Conservation (phyloP, 2,329 filamentous ascomycete species). For the Aspergillus sp. region DNA sequence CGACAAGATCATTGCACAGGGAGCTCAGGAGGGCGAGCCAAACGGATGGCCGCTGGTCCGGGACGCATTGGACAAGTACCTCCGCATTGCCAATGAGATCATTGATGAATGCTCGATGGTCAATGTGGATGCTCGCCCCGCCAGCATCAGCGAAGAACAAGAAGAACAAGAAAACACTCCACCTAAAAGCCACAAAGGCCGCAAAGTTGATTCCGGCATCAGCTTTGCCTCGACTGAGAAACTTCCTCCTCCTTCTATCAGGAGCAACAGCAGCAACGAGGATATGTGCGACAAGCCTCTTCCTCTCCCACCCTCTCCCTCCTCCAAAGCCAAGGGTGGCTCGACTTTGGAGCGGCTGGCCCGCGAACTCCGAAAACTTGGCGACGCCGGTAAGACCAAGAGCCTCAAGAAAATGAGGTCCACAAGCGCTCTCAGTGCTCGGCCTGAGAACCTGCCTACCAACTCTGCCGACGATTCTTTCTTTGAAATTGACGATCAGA, state of each 20-base stretch:
- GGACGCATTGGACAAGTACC: slow-evolving; percentile 53
- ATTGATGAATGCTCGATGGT: slow-evolving; percentile 57
- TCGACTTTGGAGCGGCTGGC: slow-evolving; percentile 58
- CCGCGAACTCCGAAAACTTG: slow-evolving; percentile 51
- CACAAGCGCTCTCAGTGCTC: slow-evolving; percentile 47
- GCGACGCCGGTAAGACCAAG: slow-evolving; percentile 21
- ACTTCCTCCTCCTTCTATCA: slow-evolving; percentile 32
- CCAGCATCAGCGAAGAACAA: slow-evolving; percentile 29
- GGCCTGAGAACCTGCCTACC: slow-evolving; percentile 25
- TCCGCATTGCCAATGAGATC: slow-evolving; percentile 54
- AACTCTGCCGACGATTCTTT: slow-evolving; percentile 31
- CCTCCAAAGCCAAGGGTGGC: slow-evolving; percentile 26
- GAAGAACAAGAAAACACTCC: slow-evolving; percentile 19
- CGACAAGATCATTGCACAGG: slow-evolving; percentile 49
- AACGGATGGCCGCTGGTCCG: slow-evolving; percentile 52
- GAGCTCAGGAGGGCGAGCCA: slow-evolving; percentile 46
- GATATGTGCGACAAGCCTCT: slow-evolving; percentile 37
- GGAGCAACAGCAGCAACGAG: slow-evolving; percentile 27
- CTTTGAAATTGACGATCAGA: slow-evolving; percentile 48
- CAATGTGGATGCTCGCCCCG: slow-evolving; percentile 26
- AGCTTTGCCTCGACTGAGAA: slow-evolving; percentile 48
- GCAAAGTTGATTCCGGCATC: slow-evolving; percentile 61
- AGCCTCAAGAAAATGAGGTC: slow-evolving; percentile 47
- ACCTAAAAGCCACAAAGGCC: slow-evolving; percentile 38
- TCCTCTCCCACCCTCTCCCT: slow-evolving; percentile 35